Evolutionary conservation across 129 eudicot genomes (phyloP).

Genomic region (Chrysanthemum lavandulifolium): DNA sequence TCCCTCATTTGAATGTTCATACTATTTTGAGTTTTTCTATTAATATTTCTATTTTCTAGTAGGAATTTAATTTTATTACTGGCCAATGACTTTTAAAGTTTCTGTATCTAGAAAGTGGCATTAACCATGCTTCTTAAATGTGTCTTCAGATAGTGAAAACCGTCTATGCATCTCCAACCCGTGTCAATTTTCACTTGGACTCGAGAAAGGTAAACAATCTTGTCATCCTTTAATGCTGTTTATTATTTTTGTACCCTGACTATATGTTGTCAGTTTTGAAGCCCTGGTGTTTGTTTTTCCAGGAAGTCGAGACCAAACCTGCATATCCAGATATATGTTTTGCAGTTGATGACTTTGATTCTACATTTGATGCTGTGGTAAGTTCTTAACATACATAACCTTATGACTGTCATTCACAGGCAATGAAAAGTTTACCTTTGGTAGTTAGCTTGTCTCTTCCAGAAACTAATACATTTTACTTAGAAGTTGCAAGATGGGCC

Average conservation of each 20-base stretch:
- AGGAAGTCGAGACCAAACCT: conserved; percentile 96
- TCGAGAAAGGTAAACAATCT: conserved; percentile 79
- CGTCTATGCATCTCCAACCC: conserved; percentile 98
- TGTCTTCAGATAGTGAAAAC: conserved; percentile 79
- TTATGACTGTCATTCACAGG: too few species aligned
- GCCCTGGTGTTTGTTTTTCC: conserved; percentile 25
- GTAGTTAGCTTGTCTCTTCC: too few species aligned
- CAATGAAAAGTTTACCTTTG: too few species aligned
- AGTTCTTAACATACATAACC: conserved; percentile 4
- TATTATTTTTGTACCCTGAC: conserved; percentile 1
- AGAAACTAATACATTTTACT: too few species aligned
- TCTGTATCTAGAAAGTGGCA: background rate
- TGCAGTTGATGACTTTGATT: conserved; percentile 99
- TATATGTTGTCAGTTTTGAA: background rate
- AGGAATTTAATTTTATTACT: conserved; percentile 12
- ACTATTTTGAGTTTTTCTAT: too few species aligned
- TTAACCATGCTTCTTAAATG: conserved; percentile 5
- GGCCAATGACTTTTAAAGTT: background rate
- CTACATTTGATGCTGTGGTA: conserved; percentile 99
- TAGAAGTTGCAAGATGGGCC: background rate
- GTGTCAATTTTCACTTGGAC: conserved; percentile 93
- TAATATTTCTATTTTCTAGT: background rate
- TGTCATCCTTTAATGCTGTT: conserved; percentile 18
- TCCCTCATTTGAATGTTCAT: background rate
- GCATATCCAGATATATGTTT: conserved; percentile 99